Conservation (phyloP, 164 flowering plant genomes). For the Berberis vulgaris region DNA sequence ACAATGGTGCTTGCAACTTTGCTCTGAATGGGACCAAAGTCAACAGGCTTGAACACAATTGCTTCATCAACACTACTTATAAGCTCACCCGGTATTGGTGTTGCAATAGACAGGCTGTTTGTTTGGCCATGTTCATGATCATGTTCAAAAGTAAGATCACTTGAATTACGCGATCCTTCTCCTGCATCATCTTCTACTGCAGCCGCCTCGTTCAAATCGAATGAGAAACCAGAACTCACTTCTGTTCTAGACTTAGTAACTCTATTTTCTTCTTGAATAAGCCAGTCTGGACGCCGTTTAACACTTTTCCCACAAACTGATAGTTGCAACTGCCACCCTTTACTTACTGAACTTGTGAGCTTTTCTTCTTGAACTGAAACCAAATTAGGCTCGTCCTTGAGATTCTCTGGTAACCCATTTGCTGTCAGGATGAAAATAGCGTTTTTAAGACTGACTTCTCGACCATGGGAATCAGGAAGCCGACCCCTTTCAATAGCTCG, state of each 20-base stretch:
- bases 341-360: slow-evolving; percentile 31
- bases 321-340: slow-evolving; percentile 55
- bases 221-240: slow-evolving; percentile 26
- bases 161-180: slow-evolving; percentile 67
- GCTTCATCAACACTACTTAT: slow-evolving; percentile 45
- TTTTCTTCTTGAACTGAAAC: slow-evolving; percentile 31
- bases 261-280: slow-evolving; percentile 29
- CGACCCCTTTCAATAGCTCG: slow-evolving; percentile 83
- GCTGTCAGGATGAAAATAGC: slow-evolving; percentile 74
- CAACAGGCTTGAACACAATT: slow-evolving; percentile 64
- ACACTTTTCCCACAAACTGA: slow-evolving; percentile 26
- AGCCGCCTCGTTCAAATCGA: slow-evolving; percentile 69
- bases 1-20: slow-evolving; percentile 38
- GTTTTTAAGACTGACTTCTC: slow-evolving; percentile 75
- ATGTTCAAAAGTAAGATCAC: slow-evolving; percentile 70
- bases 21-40: slow-evolving; percentile 30
- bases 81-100: slow-evolving; percentile 35
- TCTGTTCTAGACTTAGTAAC: slow-evolving; percentile 43
- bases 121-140: slow-evolving; percentile 39
- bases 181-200: slow-evolving; percentile 39
- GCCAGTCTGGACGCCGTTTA: slow-evolving; percentile 64
- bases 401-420: slow-evolving; percentile 45
- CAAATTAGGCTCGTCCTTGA: slow-evolving; percentile 13
- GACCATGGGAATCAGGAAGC: slow-evolving; percentile 78
- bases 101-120: slow-evolving; percentile 11